Evolutionary conservation across 2,329 filamentous ascomycete genomes (phyloP).

Genomic region (Calonectria pseudoturangicola): DNA sequence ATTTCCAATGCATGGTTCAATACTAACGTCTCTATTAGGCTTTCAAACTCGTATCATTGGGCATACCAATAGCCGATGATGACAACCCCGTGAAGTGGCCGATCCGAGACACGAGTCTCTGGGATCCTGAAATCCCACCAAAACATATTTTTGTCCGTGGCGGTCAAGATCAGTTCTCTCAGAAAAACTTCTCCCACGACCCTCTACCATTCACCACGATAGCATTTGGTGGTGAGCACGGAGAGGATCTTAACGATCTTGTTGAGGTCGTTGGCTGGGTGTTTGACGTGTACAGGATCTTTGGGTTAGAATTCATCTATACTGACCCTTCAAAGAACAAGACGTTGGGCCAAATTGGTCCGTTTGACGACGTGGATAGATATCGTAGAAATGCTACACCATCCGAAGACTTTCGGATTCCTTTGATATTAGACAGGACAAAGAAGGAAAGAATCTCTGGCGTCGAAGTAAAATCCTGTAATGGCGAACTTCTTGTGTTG

Average conservation of each 20-base stretch:
- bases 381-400: conserved; percentile 2
- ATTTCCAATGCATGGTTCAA: background rate
- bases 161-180: background rate
- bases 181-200: background rate
- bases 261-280: conserved; percentile 15
- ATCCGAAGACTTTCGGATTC: background rate
- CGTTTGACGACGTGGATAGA: background rate
- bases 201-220: background rate
- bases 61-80: background rate
- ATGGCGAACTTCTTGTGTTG: background rate
- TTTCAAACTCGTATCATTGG: conserved; percentile 23
- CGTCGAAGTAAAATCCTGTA: background rate
- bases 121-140: conserved; percentile 19
- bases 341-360: background rate
- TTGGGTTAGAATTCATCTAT: background rate
- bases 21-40: background rate
- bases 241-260: background rate
- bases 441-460: background rate
- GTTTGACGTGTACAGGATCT: conserved; percentile 6
- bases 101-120: background rate
- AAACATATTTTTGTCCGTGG: background rate
- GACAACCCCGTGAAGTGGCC: background rate
- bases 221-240: background rate
- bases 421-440: background rate
- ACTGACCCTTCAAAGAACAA: conserved; percentile 13